Base-by-base conservation (phyloP, 257 asterid species). In the Coffea canephora region DNA sequence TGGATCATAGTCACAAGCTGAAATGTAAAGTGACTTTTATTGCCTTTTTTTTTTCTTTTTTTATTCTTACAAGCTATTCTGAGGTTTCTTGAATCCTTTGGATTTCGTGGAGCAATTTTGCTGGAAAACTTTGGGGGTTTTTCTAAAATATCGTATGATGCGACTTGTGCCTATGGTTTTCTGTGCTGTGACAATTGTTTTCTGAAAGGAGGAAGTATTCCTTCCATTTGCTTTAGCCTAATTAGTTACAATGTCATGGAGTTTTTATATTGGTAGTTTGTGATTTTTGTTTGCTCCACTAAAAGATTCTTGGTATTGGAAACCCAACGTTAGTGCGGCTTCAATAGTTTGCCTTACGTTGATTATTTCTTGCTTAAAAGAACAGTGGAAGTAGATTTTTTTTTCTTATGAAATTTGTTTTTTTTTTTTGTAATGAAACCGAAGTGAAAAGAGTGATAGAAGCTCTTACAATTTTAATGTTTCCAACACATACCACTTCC, bases 1-100 rank as follows among this genome's bases (percentile, higher is more conserved):
- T 81, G 68, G 71, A 50, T 45, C 82, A 77, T 52, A 31, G 76
- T 52, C 66, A 74, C 5, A 69, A 11, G 55, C 49, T 23, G 10
- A n/a, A 39, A 82, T 41, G 45, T 52, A 18, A 67, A 36, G 7
- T 16, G n/a, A 25, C 45, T 61, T 3, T 52, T 8, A 6, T 43
- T 27, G 52, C 15, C 41, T 14, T 52, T 61, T 8, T 61, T 8
- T 76, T 39, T 39, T 39, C 0, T 39, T 39, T 39, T 1, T 39
- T 39, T 2, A 43, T 49, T 19, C 15, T 3, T 48, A 36, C 52
- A 59, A 52, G 65, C 71, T 72, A 67, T 48, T 54, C 36, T 9
- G 48, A 72, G 72, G 36, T 73, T 45, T 66, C 71, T 73, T 54
- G 36, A 64, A 3, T 39, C 25, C 71, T 25, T 49, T 41, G 45